phyloP scores from a whole-genome alignment of 2,329 filamentous ascomycete species.

The Colletotrichum sp. region DNA sequence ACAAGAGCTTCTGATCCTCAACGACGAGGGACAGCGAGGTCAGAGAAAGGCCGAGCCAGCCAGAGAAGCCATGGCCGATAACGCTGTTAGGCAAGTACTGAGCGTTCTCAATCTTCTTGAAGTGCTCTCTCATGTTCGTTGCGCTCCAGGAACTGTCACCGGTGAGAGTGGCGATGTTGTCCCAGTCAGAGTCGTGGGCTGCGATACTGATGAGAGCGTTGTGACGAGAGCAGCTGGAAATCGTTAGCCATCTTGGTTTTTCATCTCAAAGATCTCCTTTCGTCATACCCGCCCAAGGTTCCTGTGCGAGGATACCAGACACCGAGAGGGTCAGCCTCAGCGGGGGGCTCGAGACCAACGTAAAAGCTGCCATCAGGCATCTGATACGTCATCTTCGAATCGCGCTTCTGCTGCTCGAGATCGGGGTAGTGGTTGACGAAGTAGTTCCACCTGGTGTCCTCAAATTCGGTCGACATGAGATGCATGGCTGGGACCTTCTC shows the following conservation, averaged over 20 bases:
- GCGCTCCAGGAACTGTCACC: slow-evolving; percentile 64
- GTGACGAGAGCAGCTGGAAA: slow-evolving; percentile 50
- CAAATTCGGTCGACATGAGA: slow-evolving; percentile 15
- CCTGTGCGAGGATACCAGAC: slow-evolving; percentile 47
- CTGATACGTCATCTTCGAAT: slow-evolving; percentile 53
- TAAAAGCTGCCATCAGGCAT: slow-evolving; percentile 38
- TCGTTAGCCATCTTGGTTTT: too few species aligned
- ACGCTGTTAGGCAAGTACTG: slow-evolving; percentile 46
- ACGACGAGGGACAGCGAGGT: slow-evolving; percentile 5
- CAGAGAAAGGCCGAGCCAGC: slow-evolving; percentile 45
- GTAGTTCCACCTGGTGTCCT: slow-evolving; percentile 19
- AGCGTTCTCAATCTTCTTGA: slow-evolving; percentile 60
- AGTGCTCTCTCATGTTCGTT: slow-evolving; percentile 64
- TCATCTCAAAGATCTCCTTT: neutral
- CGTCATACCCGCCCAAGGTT: slow-evolving; percentile 45
- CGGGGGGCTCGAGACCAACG: slow-evolving; percentile 24
- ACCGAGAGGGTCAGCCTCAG: slow-evolving; percentile 25
- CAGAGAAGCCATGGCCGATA: slow-evolving; percentile 55
- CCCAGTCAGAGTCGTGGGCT: slow-evolving; percentile 64
- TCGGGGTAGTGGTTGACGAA: slow-evolving; percentile 60
- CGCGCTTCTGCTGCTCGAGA: slow-evolving; percentile 44
- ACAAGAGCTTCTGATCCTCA: slow-evolving; percentile 17
- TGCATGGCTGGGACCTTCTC: slow-evolving; percentile 11
- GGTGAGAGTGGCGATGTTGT: slow-evolving; percentile 60
- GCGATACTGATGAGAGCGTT: slow-evolving; percentile 64